Base-by-base conservation (phyloP, 2,329 filamentous ascomycete genomes). In the Ilyonectria mors-panacis region DNA sequence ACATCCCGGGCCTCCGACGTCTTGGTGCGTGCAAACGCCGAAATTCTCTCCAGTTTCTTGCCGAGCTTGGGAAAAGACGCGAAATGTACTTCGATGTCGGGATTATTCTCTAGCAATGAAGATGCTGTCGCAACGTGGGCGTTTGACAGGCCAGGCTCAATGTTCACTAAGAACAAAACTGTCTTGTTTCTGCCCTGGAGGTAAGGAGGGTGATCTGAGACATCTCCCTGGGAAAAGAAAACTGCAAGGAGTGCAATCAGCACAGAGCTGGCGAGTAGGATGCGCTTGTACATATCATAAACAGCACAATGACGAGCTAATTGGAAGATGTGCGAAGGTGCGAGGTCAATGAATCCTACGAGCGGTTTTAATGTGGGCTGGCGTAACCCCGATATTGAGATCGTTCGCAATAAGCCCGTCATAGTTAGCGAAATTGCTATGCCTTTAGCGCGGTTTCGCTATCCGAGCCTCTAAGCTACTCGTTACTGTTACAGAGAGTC, bases 111-210 rank as follows among this genome's bases (percentile, higher is more conserved):
- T 3, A 82, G 53, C 6, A 83, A 65, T 0, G 79, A 77, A 1
- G 75, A 77, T 1, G 72, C 70, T 3, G 81, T 80, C 1, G 81
- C 81, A 4, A 83, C 65, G 58, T 78, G 78, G 19, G 81, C 80
- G 51, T 83, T 83, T 10, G 76, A 77, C 9, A 80, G 72, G 30
- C 81, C 81, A 56, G 75, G 74, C 9, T 80, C 77, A 9, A 67
- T 68, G 68, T 80, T 79, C 44, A 75, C 73, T 45, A 82, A 48
- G 59, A 82, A 78, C n/a, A 82, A 74, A 6, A 80, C 75, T 2
- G 79, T 80, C 17, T 76, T 77, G 53, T 80, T 78, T 9, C 60
- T 61, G 33, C 72, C 73, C 15, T 64, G 51, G 39, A 69, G 30
- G 12, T 63, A 68, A 19, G 44, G 44, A 45, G 44, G n/a, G 19